Evolutionary conservation across 306 rosid species (phyloP), one percentile per base, ranked within the genome.

Genomic region (Prunus padus): DNA sequence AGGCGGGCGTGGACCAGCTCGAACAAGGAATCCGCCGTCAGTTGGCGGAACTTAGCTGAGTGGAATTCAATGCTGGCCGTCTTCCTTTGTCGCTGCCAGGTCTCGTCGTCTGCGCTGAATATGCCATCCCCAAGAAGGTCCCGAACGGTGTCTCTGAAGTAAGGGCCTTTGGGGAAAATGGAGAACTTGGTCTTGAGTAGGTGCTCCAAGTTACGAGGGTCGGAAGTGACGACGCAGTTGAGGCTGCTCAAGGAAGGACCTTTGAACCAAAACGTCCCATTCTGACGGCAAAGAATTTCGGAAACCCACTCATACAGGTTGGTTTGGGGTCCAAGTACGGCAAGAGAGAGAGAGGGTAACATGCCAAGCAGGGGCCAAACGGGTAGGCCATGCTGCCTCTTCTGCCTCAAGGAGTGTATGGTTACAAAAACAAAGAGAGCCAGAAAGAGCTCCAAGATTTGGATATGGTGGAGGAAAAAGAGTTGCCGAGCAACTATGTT

Each of bases 61-160:
- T 92, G 97, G 54, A 95, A 95, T 81, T 95, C 98, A 19, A 92
- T 85, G 82, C 97, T 92, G 0, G 97, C 97, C 37, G 90, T 88
- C 69, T 92, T 95, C 63, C 98, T 90, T 33, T 95, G 98, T 8
- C 79, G 78, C 45, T 85, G 97, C 97, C 98, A 95, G 0, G 87
- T 87, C 54, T 87, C 97, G 1, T 86, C 84, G 14, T 95, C 97
- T 0, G 96, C 97, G 18, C 73, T 89, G 76, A 94, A 94, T 16
- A 94, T 94, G 0, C 96, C 98, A 8, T 86, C 79, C 52, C 98
- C 98, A 14, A 94, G 95, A 23, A 94, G 87, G 74, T 94, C 98
- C 15, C 73, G 55, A 9, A 80, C 86, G 0, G 86, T 92, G 87
- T 86, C 90, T 18, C 88, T 83, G 44, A 95, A 95, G 83, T 71